Evolutionary conservation across 805 yeast genomes (phyloP).

Genomic region (Phaffomyces antillensis): DNA sequence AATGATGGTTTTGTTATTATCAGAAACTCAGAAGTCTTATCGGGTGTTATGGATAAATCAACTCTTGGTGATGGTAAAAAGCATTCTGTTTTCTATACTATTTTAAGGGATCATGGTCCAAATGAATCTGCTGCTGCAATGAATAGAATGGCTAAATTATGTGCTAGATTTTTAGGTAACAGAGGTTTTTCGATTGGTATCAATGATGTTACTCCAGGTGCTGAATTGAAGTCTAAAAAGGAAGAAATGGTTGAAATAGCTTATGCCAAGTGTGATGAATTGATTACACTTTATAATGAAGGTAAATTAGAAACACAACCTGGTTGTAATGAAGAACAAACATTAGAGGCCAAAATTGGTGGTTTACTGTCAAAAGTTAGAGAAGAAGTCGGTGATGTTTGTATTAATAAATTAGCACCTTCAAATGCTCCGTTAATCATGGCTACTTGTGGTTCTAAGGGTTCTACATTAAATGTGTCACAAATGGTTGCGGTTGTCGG

Average conservation of each 20-base stretch:
- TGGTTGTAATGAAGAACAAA: constrained; percentile 98
- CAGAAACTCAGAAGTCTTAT: constrained; percentile 78
- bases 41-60: constrained; percentile 97
- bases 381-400: constrained; percentile 98
- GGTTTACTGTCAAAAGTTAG: constrained; percentile 94
- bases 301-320: constrained; percentile 97
- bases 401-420: constrained; percentile 84
- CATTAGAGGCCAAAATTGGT: constrained; percentile 95
- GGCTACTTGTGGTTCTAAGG: constrained; percentile 99
- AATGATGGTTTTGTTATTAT: constrained; percentile 93
- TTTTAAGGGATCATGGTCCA: constrained; percentile 94
- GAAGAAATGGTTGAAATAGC: constrained; percentile 88
- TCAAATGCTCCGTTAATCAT: constrained; percentile 94
- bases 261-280: constrained; percentile 83
- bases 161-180: constrained; percentile 92
- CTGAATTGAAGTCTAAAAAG: constrained; percentile 64
- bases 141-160: constrained; percentile 98
- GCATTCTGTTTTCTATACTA: constrained; percentile 92
- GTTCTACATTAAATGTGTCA: constrained; percentile 94
- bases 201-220: constrained; percentile 93
- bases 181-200: constrained; percentile 97
- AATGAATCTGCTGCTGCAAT: constrained; percentile 91
- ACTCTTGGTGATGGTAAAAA: constrained; percentile 97
- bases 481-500: constrained; percentile 99
- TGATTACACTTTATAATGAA: constrained; percentile 66